Evolutionary conservation across 2,329 filamentous ascomycete species (phyloP), one percentile per base, ranked within the genome.

Genomic region (Calonectria leucothoes): DNA sequence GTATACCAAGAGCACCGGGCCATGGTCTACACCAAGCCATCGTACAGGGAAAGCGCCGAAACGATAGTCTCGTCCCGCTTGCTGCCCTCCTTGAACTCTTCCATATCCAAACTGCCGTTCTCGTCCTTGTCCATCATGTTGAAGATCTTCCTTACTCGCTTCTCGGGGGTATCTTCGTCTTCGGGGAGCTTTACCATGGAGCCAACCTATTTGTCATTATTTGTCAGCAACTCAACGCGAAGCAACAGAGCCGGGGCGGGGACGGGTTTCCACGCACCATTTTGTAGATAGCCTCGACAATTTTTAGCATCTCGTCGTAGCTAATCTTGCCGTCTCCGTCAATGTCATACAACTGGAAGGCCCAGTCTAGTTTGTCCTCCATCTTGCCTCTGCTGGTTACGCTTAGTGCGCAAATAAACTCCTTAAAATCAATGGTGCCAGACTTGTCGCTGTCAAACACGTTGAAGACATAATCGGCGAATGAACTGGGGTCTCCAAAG

Each of bases 101-200:
- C 94, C 91, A 98, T 96, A 84, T 98, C 96, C 81, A 99, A 88
- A 82, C 94, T 97, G 80, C 96, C 97, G 83, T 98, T 98, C 88
- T 98, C 96, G 84, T 99, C 97, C 90, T 99, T 99, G 89, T 99
- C 97, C 97, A 99, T 99, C 97, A 98, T 98, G 82, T 94, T 91
- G 90, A 99, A 99, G 85, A 99, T 98, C 90, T 99, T 99, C 86
- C 90, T 93, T 76, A 99, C 97, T 77, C 97, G 94, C 89, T 99
- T 99, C 89, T 98, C 96, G 23, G 97, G 97, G 71, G 97, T 99
- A 87, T 99, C 96, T 88, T 99, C 97, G 87, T 99, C 97, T 85
- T 98, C 95, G 66, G 97, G 97, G 55, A 99, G 90, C 86, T 98
- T 98, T 81, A 99, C 97, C 97, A 99, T 99, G 66, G 96, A 98